Percentiles rank a stretch among this genome's conserved stretches.
These are phyloP conservation scores for Astrocystis sublimbata DNA, from an alignment of 495 filamentous ascomycete genomes.

Conservation along the genomic window DNA sequence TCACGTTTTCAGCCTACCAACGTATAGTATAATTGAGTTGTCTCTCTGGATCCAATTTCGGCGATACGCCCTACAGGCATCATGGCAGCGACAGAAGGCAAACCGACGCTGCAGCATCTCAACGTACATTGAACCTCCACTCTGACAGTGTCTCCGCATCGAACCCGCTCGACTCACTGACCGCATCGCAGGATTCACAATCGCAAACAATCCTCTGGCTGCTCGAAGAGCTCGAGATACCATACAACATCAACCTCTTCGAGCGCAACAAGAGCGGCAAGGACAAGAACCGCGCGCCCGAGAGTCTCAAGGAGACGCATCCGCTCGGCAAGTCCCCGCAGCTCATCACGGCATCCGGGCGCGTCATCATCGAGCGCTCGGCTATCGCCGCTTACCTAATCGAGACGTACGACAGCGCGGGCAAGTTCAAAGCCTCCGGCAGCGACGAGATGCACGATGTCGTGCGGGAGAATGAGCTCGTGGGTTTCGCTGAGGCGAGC, in stretches of 20 bases:
- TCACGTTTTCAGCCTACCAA: too few relatives aligned
- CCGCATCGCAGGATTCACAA: conserved; percentile 31
- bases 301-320: conserved; percentile 27
- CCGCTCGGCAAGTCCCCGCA: conserved; percentile 30
- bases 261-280: conserved; percentile 22
- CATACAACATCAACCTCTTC: conserved; percentile 38
- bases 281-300: conserved; percentile 23
- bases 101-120: conserved; percentile 26
- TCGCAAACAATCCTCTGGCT: conserved; percentile 41
- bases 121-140: conserved; percentile 8
- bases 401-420: conserved; percentile 27
- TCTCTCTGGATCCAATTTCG: too few relatives aligned
- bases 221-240: conserved; percentile 39
- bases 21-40: too few relatives aligned
- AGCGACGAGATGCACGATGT: conserved; percentile 18
- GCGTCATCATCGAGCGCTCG: conserved; percentile 25
- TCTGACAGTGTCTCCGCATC: neutral
- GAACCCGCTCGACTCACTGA: neutral
- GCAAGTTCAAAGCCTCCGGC: conserved; percentile 23
- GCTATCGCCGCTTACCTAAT: conserved; percentile 32
- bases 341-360: conserved; percentile 22
- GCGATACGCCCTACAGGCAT: neutral
- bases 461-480: conserved; percentile 27
- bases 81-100: conserved; percentile 17
- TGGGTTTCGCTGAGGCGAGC: conserved; percentile 19